Conservation (phyloP, 2,329 filamentous ascomycete genomes). For the Ilyonectria sp. region DNA sequence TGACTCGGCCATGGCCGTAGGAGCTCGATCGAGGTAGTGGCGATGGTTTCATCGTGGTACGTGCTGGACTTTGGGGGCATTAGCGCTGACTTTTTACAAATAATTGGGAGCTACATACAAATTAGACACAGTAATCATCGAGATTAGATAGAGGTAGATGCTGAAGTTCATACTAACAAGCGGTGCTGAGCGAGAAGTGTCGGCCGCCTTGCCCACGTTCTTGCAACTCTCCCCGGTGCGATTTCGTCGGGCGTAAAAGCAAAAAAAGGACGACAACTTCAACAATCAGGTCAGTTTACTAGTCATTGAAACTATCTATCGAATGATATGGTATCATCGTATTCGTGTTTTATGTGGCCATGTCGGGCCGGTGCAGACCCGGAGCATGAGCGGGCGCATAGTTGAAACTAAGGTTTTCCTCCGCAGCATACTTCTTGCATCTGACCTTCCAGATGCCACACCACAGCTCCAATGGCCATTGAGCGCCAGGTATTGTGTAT, state of each 20-base stretch:
- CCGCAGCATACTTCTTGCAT: not conserved
- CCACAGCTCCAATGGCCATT: no score
- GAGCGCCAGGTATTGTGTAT: not conserved
- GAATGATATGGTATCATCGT: not conserved
- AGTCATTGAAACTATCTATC: not conserved
- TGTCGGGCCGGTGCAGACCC: not conserved
- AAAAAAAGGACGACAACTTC: not conserved
- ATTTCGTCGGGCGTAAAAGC: not conserved
- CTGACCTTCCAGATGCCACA: no score
- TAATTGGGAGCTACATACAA: not conserved
- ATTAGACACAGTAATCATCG: not conserved
- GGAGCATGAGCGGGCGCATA: not conserved
- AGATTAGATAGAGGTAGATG: not conserved
- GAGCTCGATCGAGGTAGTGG: not conserved
- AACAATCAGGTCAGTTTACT: not conserved
- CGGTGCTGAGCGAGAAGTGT: not conserved
- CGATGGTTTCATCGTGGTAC: not conserved
- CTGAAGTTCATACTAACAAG: conserved; percentile 3
- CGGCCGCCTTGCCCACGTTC: not conserved
- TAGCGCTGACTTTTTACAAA: conserved; percentile 13
- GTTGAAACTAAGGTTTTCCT: not conserved
- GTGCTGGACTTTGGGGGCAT: not conserved
- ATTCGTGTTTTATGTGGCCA: not conserved
- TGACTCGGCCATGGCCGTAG: not conserved
- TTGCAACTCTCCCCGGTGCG: not conserved